Evolutionary conservation across 2,329 filamentous ascomycete genomes (phyloP).

Genomic region (Fusarium sp.): DNA sequence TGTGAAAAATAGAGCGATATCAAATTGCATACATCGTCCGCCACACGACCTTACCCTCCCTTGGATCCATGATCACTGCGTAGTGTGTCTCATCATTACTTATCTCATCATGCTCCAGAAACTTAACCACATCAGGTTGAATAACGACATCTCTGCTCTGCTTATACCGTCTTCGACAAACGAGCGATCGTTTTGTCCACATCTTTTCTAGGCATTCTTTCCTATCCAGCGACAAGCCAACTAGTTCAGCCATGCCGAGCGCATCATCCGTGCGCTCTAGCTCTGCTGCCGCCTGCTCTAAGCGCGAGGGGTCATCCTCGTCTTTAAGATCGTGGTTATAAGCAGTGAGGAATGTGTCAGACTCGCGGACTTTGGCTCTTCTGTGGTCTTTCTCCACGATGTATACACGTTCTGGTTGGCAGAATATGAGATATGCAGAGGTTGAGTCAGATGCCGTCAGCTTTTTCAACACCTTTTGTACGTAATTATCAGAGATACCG

Average conservation of each 20-base stretch:
- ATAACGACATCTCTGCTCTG: slow-evolving; percentile 13
- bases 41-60: slow-evolving; percentile 53
- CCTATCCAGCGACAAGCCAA: slow-evolving; percentile 40
- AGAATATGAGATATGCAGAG: slow-evolving; percentile 49
- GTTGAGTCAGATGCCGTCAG: slow-evolving; percentile 42
- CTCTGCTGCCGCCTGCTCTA: slow-evolving; percentile 17
- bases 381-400: slow-evolving; percentile 47
- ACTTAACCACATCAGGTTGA: slow-evolving; percentile 38
- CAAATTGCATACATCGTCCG: slow-evolving; percentile 3
- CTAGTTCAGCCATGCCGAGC: slow-evolving; percentile 42
- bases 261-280: slow-evolving; percentile 6
- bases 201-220: slow-evolving; percentile 38
- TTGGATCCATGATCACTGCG: slow-evolving; percentile 59
- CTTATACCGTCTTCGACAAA: background rate
- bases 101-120: slow-evolving; percentile 44
- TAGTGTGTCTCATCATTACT: slow-evolving; percentile 50
- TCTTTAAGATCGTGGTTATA: slow-evolving; percentile 47
- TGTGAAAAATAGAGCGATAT: background rate
- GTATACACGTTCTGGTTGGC: slow-evolving; percentile 39
- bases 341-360: slow-evolving; percentile 41
- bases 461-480: slow-evolving; percentile 26
- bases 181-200: slow-evolving; percentile 24
- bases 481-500: slow-evolving; percentile 1
- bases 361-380: slow-evolving; percentile 33
- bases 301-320: slow-evolving; percentile 33